Evolutionary conservation across 2,329 filamentous ascomycete species (phyloP).

Genomic region (Aspergillus floridensis): DNA sequence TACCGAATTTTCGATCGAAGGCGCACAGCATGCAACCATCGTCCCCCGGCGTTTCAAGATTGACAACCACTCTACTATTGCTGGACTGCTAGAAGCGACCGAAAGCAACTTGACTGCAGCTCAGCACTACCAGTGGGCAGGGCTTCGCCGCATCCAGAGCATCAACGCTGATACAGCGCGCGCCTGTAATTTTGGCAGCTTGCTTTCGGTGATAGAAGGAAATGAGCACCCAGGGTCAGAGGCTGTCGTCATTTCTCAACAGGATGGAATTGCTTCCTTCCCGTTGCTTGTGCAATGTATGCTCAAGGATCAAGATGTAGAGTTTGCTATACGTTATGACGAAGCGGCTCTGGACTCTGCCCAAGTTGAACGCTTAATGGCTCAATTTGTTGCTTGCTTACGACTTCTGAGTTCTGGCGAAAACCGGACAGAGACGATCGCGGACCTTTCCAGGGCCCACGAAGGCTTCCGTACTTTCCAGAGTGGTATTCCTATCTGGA

Average conservation of each 20-base stretch:
- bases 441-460: slow-evolving; percentile 23
- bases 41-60: slow-evolving; percentile 41
- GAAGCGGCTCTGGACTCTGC: slow-evolving; percentile 5
- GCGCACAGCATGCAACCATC: slow-evolving; percentile 41
- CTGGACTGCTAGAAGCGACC: slow-evolving; percentile 52
- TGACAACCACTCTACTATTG: slow-evolving; percentile 30
- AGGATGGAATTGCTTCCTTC: slow-evolving; percentile 1
- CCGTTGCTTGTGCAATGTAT: slow-evolving; percentile 12
- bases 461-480: slow-evolving; percentile 22
- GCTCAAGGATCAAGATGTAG: not conserved
- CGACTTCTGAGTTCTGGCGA: slow-evolving; percentile 8
- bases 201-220: slow-evolving; percentile 32
- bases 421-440: slow-evolving; percentile 14
- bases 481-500: slow-evolving; percentile 46
- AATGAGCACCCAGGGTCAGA: not conserved
- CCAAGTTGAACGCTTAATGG: slow-evolving; percentile 10
- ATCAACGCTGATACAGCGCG: slow-evolving; percentile 46
- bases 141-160: slow-evolving; percentile 49
- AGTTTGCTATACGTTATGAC: slow-evolving; percentile 11
- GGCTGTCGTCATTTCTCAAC: not conserved
- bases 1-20: slow-evolving; percentile 37
- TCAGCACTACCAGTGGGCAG: slow-evolving; percentile 57
- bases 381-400: slow-evolving; percentile 11
- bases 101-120: slow-evolving; percentile 55
- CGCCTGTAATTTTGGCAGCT: slow-evolving; percentile 43